A percentile compares a stretch with the other conserved stretches of the same genome.
Evolutionary conservation across 2,329 filamentous ascomycete genomes (phyloP).

Genomic region (Dactylella cylindrospora): DNA sequence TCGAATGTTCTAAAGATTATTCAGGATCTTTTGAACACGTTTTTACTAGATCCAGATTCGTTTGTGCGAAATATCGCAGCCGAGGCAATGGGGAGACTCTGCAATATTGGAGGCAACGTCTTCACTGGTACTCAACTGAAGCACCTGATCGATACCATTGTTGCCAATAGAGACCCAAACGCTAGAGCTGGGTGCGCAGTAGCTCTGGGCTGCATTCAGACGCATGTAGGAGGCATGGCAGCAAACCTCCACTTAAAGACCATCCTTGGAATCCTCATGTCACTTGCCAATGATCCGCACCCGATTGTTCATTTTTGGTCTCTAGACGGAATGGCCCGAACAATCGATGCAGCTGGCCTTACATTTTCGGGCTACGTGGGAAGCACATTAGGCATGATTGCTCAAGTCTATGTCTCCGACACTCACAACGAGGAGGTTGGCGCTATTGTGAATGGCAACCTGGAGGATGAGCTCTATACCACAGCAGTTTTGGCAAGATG

Average conservation of each 20-base stretch:
- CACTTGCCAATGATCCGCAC: constrained; percentile 90
- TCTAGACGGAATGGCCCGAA: constrained; percentile 78
- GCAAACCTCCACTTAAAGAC: constrained; percentile 95
- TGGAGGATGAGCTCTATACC: constrained; percentile 81
- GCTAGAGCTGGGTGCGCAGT: constrained; percentile 92
- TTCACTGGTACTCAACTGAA: constrained; percentile 91
- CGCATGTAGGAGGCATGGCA: constrained; percentile 95
- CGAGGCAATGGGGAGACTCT: constrained; percentile 80
- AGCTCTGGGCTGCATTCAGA: constrained; percentile 88
- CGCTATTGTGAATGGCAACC: constrained; percentile 80
- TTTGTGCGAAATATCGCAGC: constrained; percentile 84
- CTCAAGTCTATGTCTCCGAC: constrained; percentile 87
- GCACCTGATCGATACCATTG: constrained; percentile 87
- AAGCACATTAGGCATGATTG: constrained; percentile 87
- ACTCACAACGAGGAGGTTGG: constrained; percentile 83
- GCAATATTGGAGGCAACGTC: constrained; percentile 77
- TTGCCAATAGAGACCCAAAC: constrained; percentile 88
- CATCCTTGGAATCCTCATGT: constrained; percentile 97
- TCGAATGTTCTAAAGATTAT: constrained; percentile 49
- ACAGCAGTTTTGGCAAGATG: constrained; percentile 81
- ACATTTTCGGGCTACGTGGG: constrained; percentile 90
- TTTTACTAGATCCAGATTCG: constrained; percentile 79
- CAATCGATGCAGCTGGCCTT: constrained; percentile 87
- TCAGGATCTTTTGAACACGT: constrained; percentile 70
- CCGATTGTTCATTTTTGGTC: constrained; percentile 97